Base-by-base conservation (phyloP, 306 rosid species). In the Malus orientalis region DNA sequence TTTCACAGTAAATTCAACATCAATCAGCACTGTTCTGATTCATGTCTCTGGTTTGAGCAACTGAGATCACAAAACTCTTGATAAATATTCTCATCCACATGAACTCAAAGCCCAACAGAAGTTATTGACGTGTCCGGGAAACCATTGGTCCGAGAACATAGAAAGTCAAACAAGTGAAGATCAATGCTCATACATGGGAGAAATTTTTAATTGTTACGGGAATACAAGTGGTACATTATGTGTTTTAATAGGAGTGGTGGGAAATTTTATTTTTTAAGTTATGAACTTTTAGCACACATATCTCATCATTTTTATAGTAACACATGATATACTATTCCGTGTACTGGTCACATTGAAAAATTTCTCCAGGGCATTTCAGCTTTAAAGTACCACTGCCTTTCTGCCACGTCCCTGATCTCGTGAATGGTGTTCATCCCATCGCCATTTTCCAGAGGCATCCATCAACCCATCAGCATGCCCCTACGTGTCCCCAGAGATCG, bases 401-500 rank as follows among this genome's bases (percentile, higher is more conserved):
- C 15, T 10, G 82, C 60, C 85, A 78, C 79, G 78, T 60, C 12
- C 12, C 29, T 32, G 8, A 33, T 85, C 87, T 74, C 85, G 79
- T 76, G 84, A 80, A 69, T 59, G 76, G 27, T 74, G 69, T 61
- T 71, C 77, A 68, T 64, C 58, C 53, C 42, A 60, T 74, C 49
- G 4, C 36, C 69, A 62, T 22, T 57, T 3, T 67, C 32, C 42
- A 45, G 45, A 76, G 82, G 73, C 74, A 9, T 10, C 70, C 66
- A 70, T 72, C 45, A 40, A 73, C 73, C 67, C 33, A 3, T 8
- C 49, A n/a, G 9, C 4, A 1, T 49, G 57, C 49, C 42, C 42
- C 36, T 74, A 53, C 83, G 75, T 71, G 79, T 79, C 74, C 75
- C 75, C 55, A 60, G 20, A 60, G 23, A 62, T 22, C 67, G 75